Percentiles rank a stretch among this genome's conserved stretches.
Conservation (phyloP, 768 basidiomycete species). For the Suillus variegatus region DNA sequence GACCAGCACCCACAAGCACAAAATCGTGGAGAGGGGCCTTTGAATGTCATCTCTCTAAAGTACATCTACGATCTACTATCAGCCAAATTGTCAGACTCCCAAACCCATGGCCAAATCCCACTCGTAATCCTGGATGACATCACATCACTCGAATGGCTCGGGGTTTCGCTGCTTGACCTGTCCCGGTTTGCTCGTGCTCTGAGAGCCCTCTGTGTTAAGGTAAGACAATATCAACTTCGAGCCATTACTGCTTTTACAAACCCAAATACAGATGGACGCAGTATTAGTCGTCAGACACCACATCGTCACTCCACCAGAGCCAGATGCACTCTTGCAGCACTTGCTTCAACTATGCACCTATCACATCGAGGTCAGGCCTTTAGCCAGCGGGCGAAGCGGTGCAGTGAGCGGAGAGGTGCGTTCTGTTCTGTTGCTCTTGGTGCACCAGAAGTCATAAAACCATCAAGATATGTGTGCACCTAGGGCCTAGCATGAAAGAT, state of each 20-base stretch:
- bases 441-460: background rate
- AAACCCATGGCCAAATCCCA: slow-evolving; percentile 16
- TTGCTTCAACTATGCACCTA: slow-evolving; percentile 65
- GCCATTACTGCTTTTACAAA: background rate
- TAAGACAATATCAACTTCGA: slow-evolving; percentile 16
- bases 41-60: slow-evolving; percentile 24
- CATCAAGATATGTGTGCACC: slow-evolving; percentile 62
- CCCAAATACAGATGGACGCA: slow-evolving; percentile 43
- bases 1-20: slow-evolving; percentile 33
- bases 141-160: slow-evolving; percentile 71
- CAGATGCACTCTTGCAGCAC: slow-evolving; percentile 59
- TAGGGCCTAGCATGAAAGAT: slow-evolving; percentile 44
- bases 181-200: slow-evolving; percentile 62
- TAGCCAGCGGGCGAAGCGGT: slow-evolving; percentile 76
- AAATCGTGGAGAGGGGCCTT: slow-evolving; percentile 10
- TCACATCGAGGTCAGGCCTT: slow-evolving; percentile 70
- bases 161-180: slow-evolving; percentile 52
- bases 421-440: background rate
- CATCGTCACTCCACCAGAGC: slow-evolving; percentile 50
- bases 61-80: slow-evolving; percentile 39
- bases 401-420: slow-evolving; percentile 76
- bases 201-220: slow-evolving; percentile 56
- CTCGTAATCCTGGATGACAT: slow-evolving; percentile 75
- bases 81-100: slow-evolving; percentile 20
- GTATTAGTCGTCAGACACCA: slow-evolving; percentile 70